These are phyloP conservation scores for Terfezia boudieri DNA, from an alignment of 495 filamentous ascomycete genomes.

Conservation along the genomic window DNA sequence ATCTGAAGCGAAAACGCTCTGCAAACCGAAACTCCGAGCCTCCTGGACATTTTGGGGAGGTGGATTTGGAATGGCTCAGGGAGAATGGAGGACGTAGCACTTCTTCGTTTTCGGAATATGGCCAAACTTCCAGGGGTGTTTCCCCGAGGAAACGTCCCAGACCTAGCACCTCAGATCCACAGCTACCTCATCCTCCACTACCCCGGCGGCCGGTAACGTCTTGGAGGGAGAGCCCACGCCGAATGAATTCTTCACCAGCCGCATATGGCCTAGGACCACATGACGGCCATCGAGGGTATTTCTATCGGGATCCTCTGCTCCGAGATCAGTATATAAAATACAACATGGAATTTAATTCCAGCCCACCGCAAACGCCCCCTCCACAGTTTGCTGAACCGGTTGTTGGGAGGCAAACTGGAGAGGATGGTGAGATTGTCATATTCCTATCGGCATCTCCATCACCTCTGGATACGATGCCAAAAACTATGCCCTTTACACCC, in stretches of 20 bases:
- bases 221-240: slow-evolving; percentile 10
- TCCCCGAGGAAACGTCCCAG: slow-evolving; percentile 12
- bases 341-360: slow-evolving; percentile 12
- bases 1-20: slow-evolving; percentile 38
- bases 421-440: slow-evolving; percentile 78
- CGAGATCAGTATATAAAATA: too few relatives aligned
- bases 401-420: slow-evolving; percentile 27
- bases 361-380: slow-evolving; percentile 21
- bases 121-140: slow-evolving; percentile 11
- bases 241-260: neutral
- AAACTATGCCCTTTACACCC: neutral
- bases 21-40: neutral
- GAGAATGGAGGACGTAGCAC: slow-evolving; percentile 8
- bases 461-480: slow-evolving; percentile 32
- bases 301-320: too few relatives aligned
- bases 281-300: too few relatives aligned
- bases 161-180: slow-evolving; percentile 4
- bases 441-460: slow-evolving; percentile 87
- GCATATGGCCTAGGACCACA: too few relatives aligned
- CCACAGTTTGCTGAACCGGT: slow-evolving; percentile 11
- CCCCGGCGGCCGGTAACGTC: slow-evolving; percentile 14
- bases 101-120: slow-evolving; percentile 15
- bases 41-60: slow-evolving; percentile 12
- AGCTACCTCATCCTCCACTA: slow-evolving; percentile 12
- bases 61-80: slow-evolving; percentile 17